Conservation (phyloP, 2,329 filamentous ascomycete genomes). For the Phyllosticta citribraziliensis region DNA sequence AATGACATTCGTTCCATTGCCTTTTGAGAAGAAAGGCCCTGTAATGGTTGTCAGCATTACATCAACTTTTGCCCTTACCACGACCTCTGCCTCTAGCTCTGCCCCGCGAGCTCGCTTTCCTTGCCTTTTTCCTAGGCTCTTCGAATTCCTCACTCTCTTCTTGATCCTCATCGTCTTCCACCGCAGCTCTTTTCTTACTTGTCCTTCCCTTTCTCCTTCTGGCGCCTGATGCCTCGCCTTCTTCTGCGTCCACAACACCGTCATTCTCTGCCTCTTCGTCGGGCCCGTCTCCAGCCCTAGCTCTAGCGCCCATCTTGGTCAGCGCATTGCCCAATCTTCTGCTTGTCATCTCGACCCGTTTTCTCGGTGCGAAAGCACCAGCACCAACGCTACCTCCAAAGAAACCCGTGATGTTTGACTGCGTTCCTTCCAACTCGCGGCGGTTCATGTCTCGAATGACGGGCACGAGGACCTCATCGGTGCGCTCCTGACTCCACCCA, state of each 20-base stretch:
- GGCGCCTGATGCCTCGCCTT: neutral
- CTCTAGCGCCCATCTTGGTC: conserved; percentile 52
- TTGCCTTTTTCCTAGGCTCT: conserved; percentile 2
- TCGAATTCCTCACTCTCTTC: neutral
- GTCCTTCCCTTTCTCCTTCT: neutral
- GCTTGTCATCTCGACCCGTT: conserved; percentile 52
- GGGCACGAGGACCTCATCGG: conserved; percentile 89
- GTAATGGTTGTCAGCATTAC: neutral
- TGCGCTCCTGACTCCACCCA: conserved; percentile 84
- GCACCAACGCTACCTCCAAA: conserved; percentile 65
- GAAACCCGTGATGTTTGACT: conserved; percentile 90
- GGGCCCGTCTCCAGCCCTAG: conserved; percentile 15
- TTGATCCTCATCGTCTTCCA: neutral
- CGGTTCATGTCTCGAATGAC: conserved; percentile 94
- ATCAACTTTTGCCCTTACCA: neutral
- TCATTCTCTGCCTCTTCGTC: neutral
- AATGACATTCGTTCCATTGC: neutral
- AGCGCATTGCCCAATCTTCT: conserved; percentile 71
- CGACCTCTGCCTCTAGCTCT: neutral
- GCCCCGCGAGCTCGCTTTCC: neutral
- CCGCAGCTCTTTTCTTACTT: neutral
- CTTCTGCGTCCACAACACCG: neutral
- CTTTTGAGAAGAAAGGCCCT: neutral
- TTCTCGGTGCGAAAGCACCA: conserved; percentile 61
- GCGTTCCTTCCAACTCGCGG: conserved; percentile 78